Evolutionary conservation across 225 moss, liverwort and hornwort genomes (phyloP).

Genomic region (Marchantia paleacea): DNA sequence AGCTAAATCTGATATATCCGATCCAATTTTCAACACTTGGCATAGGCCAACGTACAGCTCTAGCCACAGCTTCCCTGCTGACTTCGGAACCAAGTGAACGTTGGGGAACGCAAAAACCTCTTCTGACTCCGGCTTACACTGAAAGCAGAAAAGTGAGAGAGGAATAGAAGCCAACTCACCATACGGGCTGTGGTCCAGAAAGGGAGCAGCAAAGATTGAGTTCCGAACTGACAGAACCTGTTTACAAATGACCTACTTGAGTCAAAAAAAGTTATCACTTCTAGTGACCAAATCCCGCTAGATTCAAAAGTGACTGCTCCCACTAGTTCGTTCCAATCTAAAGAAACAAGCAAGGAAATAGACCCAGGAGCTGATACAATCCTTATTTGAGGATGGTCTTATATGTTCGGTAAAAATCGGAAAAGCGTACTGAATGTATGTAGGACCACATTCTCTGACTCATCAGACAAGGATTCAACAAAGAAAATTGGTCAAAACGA

Average conservation of each 20-base stretch:
- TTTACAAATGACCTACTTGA: neutral
- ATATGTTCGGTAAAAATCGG: too few relatives aligned
- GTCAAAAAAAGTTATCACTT: neutral
- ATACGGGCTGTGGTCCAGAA: constrained; percentile 64
- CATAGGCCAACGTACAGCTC: neutral
- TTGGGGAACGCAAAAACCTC: neutral
- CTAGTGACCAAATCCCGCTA: too few relatives aligned
- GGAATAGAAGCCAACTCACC: constrained; percentile 40
- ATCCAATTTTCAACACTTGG: neutral
- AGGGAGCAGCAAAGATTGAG: constrained; percentile 73
- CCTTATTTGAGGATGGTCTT: too few relatives aligned
- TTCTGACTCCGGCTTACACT: too few relatives aligned
- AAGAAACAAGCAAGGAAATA: too few relatives aligned
- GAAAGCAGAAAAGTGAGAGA: neutral
- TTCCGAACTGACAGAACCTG: constrained; percentile 82
- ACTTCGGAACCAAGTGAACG: neutral
- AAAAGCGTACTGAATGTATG: too few relatives aligned
- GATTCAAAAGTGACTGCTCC: too few relatives aligned
- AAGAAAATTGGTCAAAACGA: neutral
- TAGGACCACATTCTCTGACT: too few relatives aligned
- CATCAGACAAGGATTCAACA: too few relatives aligned
- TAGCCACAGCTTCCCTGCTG: neutral
- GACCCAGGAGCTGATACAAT: too few relatives aligned
- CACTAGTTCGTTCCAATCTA: too few relatives aligned
- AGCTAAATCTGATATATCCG: neutral